Evolutionary conservation across 2,329 filamentous ascomycete species (phyloP), one percentile per base, ranked within the genome.

Genomic region (Neonectria hederae): DNA sequence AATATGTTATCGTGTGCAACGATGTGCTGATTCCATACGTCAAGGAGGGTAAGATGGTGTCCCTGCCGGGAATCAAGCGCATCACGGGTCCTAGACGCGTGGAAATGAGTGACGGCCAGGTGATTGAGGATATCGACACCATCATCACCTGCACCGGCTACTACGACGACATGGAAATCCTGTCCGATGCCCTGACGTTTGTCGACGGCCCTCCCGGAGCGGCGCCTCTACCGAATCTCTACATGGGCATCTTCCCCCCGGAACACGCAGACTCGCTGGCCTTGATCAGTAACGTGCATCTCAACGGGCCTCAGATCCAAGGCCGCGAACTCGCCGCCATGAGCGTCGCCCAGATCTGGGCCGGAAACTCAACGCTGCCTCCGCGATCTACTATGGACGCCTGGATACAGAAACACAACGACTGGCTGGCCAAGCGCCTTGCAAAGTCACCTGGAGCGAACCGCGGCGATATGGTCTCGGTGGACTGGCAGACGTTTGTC

Each of bases 281-380:
- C 28, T 11, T 54, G 32, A 54, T 54, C n/a, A 40, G 51, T 32
- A 54, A 54, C 32, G 32, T 54, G 4, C 51, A 54, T 14, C 51
- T 54, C 51, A 40, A 35, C 21, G 26, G 26, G 21, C 51, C 51
- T 13, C 51, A 54, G 30, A 45, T 45, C 21, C 42, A 45, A 45
- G 42, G 42, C 1, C 72, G 77, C 40, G 82, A 83, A 59, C 72
- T 84, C 22, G 76, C 76, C 4, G 72, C 76, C 24, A 81, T 81
- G 79, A 68, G 67, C 43, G 66, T 83, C 7, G 76, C 78, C 1
- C 81, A 83, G 62, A 71, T 82, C 17, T 83, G 78, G 76, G 75
- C 75, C 1, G 78, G 77, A 0, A 74, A 73, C 3, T 77, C 76
- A 2, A 30, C 51, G 0, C 74, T 83, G 0, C 82, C 81, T 0